Conservation (phyloP, 2,329 filamentous ascomycete species). For the Juglanconis sp. region DNA sequence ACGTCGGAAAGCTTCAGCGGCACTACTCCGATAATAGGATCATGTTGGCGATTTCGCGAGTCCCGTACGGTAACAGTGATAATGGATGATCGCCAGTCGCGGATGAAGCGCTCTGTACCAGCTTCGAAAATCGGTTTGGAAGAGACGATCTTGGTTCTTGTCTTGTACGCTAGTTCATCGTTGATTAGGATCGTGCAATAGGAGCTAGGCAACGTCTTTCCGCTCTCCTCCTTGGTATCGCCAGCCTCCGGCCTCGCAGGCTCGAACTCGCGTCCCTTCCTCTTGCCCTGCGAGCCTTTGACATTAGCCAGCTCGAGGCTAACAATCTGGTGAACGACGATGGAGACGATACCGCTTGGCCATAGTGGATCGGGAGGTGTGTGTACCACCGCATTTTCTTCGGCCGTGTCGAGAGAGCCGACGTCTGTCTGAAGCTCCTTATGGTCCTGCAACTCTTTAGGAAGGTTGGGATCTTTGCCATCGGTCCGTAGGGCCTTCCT, state of each 20-base stretch:
- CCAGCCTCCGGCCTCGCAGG: constrained; percentile 79
- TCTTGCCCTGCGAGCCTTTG: constrained; percentile 77
- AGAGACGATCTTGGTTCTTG: constrained; percentile 88
- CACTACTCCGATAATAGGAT: constrained; percentile 89
- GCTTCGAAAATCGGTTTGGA: constrained; percentile 97
- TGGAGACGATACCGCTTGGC: constrained; percentile 83
- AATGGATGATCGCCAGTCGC: constrained; percentile 87
- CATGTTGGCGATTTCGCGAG: constrained; percentile 84
- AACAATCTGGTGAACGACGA: constrained; percentile 92
- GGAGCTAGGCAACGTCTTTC: constrained; percentile 76
- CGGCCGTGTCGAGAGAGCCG: constrained; percentile 66
- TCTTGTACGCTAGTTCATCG: constrained; percentile 85
- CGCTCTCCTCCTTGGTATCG: constrained; percentile 80
- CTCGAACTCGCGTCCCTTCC: constrained; percentile 83
- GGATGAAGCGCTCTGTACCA: constrained; percentile 86
- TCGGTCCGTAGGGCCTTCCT: constrained; percentile 80
- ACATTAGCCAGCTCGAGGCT: constrained; percentile 90
- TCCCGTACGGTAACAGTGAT: constrained; percentile 88
- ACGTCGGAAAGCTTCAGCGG: constrained; percentile 84
- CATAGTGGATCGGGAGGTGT: constrained; percentile 95
- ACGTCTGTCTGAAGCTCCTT: constrained; percentile 85
- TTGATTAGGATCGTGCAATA: constrained; percentile 93
- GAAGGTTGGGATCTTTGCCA: constrained; percentile 76
- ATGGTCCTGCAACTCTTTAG: constrained; percentile 68
- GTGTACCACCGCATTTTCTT: constrained; percentile 81